phyloP scores from a whole-genome alignment of 2,329 filamentous ascomycete species.

The Ophiocordyceps camponoti-saundersi region DNA sequence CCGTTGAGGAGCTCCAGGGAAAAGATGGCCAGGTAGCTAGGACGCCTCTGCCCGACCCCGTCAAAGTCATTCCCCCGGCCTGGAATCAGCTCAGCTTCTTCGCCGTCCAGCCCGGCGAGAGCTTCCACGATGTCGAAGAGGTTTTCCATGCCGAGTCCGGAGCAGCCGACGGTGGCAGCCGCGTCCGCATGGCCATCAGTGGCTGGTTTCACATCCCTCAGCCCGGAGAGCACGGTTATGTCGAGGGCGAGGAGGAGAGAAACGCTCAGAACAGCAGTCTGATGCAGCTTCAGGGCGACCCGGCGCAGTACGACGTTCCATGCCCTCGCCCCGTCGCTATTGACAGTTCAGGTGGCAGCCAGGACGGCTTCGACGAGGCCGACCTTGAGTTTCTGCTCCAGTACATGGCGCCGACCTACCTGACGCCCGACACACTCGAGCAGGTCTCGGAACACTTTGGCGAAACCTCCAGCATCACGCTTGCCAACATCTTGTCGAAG shows the following conservation, averaged over 20 bases:
- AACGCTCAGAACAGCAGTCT: conserved; percentile 80
- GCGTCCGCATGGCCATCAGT: conserved; percentile 91
- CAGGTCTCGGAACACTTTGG: conserved; percentile 65
- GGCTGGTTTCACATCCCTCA: conserved; percentile 99
- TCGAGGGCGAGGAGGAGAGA: conserved; percentile 74
- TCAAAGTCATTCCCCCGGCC: conserved; percentile 74
- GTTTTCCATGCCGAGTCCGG: conserved; percentile 58
- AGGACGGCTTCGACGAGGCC: conserved; percentile 49
- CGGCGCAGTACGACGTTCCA: conserved; percentile 76
- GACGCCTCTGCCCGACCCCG: conserved; percentile 62
- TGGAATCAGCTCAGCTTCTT: conserved; percentile 99
- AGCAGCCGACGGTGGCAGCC: conserved; percentile 50
- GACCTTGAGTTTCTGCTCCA: conserved; percentile 83
- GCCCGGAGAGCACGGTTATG: conserved; percentile 78
- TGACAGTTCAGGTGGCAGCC: conserved; percentile 22
- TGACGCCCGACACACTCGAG: conserved; percentile 81
- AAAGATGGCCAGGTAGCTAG: conserved; percentile 59
- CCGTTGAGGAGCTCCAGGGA: conserved; percentile 41
- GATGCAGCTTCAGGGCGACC: conserved; percentile 82
- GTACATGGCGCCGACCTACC: conserved; percentile 77
- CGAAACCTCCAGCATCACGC: conserved; percentile 67
- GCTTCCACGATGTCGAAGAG: conserved; percentile 97
- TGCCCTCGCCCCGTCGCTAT: conserved; percentile 38
- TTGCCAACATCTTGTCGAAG: conserved; percentile 61
- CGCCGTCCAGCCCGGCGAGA: conserved; percentile 93